phyloP scores from a whole-genome alignment of 805 yeast species.

The Candida ovalis region DNA sequence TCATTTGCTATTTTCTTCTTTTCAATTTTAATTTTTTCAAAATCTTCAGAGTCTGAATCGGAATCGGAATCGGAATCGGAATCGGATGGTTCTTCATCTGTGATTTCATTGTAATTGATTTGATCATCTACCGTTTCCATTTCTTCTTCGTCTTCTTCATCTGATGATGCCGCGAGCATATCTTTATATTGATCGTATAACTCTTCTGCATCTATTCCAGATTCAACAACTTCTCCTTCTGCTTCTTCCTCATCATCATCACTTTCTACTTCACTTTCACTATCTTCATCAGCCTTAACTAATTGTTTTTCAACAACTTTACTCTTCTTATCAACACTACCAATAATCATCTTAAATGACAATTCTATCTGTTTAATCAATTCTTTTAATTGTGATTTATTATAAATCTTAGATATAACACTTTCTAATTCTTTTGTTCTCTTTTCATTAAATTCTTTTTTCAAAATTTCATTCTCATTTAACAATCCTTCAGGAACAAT shows the following conservation, averaged over 20 bases:
- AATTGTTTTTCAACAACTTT: not conserved
- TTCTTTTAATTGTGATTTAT: constrained; percentile 37
- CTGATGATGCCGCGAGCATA: constrained; percentile 41
- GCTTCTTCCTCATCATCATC: constrained; percentile 13
- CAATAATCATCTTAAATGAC: constrained; percentile 26
- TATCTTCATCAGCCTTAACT: constrained; percentile 21
- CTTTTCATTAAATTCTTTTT: constrained; percentile 35
- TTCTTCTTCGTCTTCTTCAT: constrained; percentile 36
- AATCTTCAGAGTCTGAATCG: constrained; percentile 22
- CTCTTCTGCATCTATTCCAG: constrained; percentile 16
- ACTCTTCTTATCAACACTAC: constrained; percentile 24
- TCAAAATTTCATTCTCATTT: constrained; percentile 28
- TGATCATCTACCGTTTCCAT: constrained; percentile 19
- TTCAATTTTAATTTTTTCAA: constrained; percentile 53
- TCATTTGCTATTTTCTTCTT: constrained; percentile 30
- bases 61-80: constrained; percentile 3
- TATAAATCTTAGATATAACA: constrained; percentile 45
- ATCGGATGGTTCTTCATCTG: constrained; percentile 60
- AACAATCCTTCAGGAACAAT: no score
- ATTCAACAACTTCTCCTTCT: constrained; percentile 6
- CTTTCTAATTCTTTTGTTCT: constrained; percentile 42
- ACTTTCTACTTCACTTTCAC: constrained; percentile 3
- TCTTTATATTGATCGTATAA: constrained; percentile 24
- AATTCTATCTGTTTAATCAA: constrained; percentile 23
- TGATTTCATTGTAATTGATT: constrained; percentile 53